Percentiles rank a stretch among this genome's conserved stretches.
phyloP scores from a whole-genome alignment of 1,139 yeast genomes.

The Lodderomyces orthopsilosis region DNA sequence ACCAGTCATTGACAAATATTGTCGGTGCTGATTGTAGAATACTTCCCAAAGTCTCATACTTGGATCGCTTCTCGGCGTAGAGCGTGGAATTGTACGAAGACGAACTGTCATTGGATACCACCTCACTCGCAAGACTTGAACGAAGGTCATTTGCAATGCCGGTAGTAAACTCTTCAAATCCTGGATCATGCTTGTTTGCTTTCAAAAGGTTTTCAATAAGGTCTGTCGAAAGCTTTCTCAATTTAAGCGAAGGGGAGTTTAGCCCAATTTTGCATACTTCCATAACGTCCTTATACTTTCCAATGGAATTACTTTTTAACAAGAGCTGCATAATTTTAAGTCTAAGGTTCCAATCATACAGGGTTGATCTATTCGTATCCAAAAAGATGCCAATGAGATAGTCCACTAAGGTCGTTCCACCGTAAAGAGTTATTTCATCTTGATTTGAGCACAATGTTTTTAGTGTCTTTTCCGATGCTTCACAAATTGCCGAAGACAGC shows the following conservation, averaged over 20 bases:
- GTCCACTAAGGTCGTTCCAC: slow-evolving; percentile 30
- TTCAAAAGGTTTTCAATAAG: slow-evolving; percentile 58
- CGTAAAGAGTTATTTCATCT: slow-evolving; percentile 34
- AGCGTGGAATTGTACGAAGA: slow-evolving; percentile 26
- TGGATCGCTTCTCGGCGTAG: slow-evolving; percentile 33
- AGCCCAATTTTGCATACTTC: slow-evolving; percentile 56
- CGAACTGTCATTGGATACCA: background rate
- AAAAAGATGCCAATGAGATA: slow-evolving; percentile 44
- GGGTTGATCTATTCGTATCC: slow-evolving; percentile 45
- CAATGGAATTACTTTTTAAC: slow-evolving; percentile 51
- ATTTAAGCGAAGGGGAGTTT: slow-evolving; percentile 45
- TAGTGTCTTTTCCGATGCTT: slow-evolving; percentile 47
- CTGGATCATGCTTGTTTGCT: slow-evolving; percentile 18
- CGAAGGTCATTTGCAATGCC: slow-evolving; percentile 51
- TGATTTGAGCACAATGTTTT: slow-evolving; percentile 51
- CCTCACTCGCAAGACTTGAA: slow-evolving; percentile 24
- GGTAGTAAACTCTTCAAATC: slow-evolving; percentile 28
- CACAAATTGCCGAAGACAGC: slow-evolving; percentile 50
- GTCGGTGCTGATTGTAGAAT: slow-evolving; percentile 51
- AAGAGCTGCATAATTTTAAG: slow-evolving; percentile 56
- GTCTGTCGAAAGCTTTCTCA: slow-evolving; percentile 52
- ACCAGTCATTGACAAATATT: slow-evolving; percentile 44
- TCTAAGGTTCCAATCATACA: slow-evolving; percentile 55
- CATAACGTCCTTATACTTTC: slow-evolving; percentile 35
- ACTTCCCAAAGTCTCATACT: slow-evolving; percentile 77